Evolutionary conservation across 2,329 filamentous ascomycete species (phyloP).

Genomic region (Botrytis medusae): DNA sequence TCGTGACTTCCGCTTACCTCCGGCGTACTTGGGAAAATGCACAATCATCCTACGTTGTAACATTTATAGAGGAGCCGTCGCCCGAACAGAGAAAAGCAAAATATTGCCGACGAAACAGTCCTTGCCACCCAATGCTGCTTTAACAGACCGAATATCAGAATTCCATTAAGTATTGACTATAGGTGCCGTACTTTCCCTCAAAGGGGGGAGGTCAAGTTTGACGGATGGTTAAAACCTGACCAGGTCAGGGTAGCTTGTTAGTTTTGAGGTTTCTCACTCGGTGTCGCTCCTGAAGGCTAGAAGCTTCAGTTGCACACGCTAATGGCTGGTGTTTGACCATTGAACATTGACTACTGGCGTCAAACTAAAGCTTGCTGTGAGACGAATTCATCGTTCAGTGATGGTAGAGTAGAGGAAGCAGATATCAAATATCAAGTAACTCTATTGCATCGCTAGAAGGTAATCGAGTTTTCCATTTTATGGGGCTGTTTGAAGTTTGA

Average conservation of each 20-base stretch:
- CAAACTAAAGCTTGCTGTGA: not conserved
- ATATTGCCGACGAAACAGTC: not conserved
- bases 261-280: not conserved
- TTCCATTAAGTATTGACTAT: not conserved
- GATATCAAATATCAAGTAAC: not conserved
- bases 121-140: conserved; percentile 21
- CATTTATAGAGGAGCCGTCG: conserved; percentile 12
- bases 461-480: not conserved
- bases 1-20: not conserved
- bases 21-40: not conserved
- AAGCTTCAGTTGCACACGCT: not conserved
- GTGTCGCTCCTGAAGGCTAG: not conserved
- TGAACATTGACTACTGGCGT: not conserved
- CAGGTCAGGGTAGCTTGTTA: not conserved
- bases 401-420: not conserved
- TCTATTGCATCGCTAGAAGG: not conserved
- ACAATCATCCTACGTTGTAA: not conserved
- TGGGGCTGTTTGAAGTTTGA: not conserved
- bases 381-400: conserved; percentile 7
- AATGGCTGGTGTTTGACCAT: not conserved
- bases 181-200: not conserved
- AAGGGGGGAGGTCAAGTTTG: not conserved
- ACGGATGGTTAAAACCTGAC: not conserved
- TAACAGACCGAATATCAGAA: not conserved
- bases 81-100: conserved; percentile 3